Evolutionary conservation across 1,284 basidiomycete species (phyloP).

Genomic region (Marasmius oreades): DNA sequence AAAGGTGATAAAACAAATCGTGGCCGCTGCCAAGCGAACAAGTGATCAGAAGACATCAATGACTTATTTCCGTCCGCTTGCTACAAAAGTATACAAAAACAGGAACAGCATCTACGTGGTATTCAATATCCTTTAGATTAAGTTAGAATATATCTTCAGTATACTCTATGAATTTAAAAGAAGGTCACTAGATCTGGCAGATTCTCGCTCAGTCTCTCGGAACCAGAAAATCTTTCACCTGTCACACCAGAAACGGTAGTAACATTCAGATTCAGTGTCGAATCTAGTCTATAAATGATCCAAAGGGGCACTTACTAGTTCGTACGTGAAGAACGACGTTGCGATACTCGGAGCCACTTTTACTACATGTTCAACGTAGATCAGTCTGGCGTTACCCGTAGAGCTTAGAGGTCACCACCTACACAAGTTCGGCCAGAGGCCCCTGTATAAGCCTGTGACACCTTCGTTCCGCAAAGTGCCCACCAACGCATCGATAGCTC

Average conservation of each 20-base stretch:
- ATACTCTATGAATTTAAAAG: not conserved
- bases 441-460: conserved; percentile 74
- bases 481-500: conserved; percentile 74
- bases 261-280: not conserved
- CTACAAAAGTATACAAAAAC: too few species aligned
- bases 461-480: conserved; percentile 77
- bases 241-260: conserved; percentile 15
- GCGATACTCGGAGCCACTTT: conserved; percentile 92
- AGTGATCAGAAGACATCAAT: too few species aligned
- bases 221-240: conserved; percentile 30
- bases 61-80: too few species aligned
- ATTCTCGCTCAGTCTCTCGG: conserved; percentile 4
- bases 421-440: conserved; percentile 90
- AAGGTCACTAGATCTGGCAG: not conserved
- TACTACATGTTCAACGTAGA: conserved; percentile 41
- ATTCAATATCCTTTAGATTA: not conserved
- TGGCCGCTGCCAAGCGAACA: too few species aligned
- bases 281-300: not conserved
- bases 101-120: too few species aligned
- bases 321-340: conserved; percentile 80
- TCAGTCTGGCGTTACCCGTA: conserved; percentile 5
- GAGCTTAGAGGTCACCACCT: conserved; percentile 35
- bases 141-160: not conserved
- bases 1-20: too few species aligned
- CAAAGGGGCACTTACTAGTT: conserved; percentile 51